Evolutionary conservation across 2,329 filamentous ascomycete species (phyloP).

Genomic region (Alternaria sp.): DNA sequence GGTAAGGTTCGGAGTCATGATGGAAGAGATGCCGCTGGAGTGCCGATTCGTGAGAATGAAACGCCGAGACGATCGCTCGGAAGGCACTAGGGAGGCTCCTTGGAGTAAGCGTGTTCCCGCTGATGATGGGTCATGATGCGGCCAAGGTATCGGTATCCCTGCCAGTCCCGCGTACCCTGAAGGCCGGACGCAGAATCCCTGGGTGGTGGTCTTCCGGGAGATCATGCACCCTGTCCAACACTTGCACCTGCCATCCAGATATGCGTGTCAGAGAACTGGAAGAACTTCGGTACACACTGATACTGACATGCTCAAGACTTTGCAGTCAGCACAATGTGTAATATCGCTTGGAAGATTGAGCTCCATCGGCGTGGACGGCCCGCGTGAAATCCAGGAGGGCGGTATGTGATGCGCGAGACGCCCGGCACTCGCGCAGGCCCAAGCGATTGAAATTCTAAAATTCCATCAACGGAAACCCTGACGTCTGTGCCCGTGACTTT

Average conservation of each 20-base stretch:
- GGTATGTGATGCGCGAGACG: slow-evolving; percentile 39
- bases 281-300: background rate
- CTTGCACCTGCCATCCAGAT: background rate
- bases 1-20: slow-evolving; percentile 19
- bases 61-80: slow-evolving; percentile 40
- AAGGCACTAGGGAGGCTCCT: slow-evolving; percentile 31
- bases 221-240: slow-evolving; percentile 45
- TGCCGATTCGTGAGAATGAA: slow-evolving; percentile 32
- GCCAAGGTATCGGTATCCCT: slow-evolving; percentile 41
- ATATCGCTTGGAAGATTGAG: background rate
- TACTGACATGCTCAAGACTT: background rate
- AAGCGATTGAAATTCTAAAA: slow-evolving; percentile 30
- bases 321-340: background rate
- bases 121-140: slow-evolving; percentile 33
- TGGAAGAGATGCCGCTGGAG: slow-evolving; percentile 31
- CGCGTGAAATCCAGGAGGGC: slow-evolving; percentile 35
- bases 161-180: slow-evolving; percentile 36
- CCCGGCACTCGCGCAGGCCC: slow-evolving; percentile 25
- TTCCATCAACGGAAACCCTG: slow-evolving; percentile 42
- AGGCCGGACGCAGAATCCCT: slow-evolving; percentile 27
- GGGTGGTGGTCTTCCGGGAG: slow-evolving; percentile 41
- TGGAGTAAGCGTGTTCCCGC: slow-evolving; percentile 37
- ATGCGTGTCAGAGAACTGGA: background rate
- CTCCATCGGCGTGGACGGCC: background rate
- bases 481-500: slow-evolving; percentile 23